These are phyloP conservation scores for Penicillium bovifimosum DNA, from an alignment of 495 filamentous ascomycete species.

Conservation along the genomic window DNA sequence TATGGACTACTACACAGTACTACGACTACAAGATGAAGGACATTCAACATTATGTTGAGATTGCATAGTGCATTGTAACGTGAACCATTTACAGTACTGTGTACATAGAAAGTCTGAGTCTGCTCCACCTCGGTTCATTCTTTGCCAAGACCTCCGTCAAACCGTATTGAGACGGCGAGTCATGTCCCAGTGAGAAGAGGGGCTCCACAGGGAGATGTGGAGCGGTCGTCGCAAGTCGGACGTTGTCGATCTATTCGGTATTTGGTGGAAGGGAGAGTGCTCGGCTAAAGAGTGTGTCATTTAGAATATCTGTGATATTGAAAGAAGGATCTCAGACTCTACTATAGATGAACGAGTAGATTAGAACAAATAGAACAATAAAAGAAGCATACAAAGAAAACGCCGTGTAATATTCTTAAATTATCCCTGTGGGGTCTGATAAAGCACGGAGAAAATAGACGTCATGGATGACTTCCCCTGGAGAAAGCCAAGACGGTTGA, in stretches of 20 bases:
- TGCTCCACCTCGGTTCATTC: neutral
- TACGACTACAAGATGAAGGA: too few species aligned
- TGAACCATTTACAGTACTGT: neutral
- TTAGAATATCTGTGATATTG: neutral
- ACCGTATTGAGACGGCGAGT: conserved; percentile 2
- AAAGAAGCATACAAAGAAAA: too few species aligned
- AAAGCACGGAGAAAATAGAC: conserved; percentile 5
- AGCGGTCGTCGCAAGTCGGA: conserved; percentile 23
- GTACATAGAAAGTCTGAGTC: neutral
- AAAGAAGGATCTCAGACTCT: neutral
- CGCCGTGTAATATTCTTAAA: neutral
- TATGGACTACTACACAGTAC: too few species aligned
- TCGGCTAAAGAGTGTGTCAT: neutral
- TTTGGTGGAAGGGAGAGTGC: neutral
- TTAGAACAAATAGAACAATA: too few species aligned
- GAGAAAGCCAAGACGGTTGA: neutral
- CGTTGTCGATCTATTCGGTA: conserved; percentile 7
- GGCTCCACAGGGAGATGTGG: conserved; percentile 21
- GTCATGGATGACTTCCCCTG: conserved; percentile 1
- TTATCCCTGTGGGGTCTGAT: conserved; percentile 9
- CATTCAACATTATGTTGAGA: too few species aligned
- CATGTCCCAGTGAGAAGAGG: conserved; percentile 6
- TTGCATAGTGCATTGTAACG: too few species aligned
- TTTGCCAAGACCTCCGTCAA: conserved; percentile 12
- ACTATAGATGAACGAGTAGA: too few species aligned